Evolutionary conservation across 1,139 yeast genomes (phyloP).

Genomic region (Yamadazyma diddensiae): DNA sequence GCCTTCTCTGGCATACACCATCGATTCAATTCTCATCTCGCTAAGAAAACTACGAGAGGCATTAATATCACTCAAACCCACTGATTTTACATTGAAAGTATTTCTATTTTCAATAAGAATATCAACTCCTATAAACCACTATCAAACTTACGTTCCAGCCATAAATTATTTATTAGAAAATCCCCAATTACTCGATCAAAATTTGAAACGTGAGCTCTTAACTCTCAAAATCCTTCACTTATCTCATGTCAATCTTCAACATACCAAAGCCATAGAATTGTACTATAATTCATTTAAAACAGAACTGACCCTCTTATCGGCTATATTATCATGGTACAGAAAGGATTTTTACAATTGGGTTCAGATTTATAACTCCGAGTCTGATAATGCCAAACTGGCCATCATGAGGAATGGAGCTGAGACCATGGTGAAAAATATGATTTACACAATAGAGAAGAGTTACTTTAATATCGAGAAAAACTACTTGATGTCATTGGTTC

Average conservation of each 20-base stretch:
- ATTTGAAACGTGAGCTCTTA: conserved; percentile 40
- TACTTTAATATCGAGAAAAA: conserved; percentile 30
- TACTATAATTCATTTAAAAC: conserved; percentile 27
- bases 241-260: conserved; percentile 43
- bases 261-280: conserved; percentile 31
- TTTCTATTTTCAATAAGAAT: conserved; percentile 49
- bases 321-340: conserved; percentile 35
- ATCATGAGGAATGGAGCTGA: conserved; percentile 44
- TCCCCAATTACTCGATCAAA: conserved; percentile 17
- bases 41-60: conserved; percentile 55
- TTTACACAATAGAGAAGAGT: conserved; percentile 28
- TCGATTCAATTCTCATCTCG: conserved; percentile 28
- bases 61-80: conserved; percentile 33
- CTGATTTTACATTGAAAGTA: conserved; percentile 45
- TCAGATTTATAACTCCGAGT: conserved; percentile 27
- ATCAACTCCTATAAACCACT: conserved; percentile 46
- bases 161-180: conserved; percentile 36
- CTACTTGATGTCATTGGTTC: conserved; percentile 22
- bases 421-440: conserved; percentile 27
- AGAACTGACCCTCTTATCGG: conserved; percentile 17
- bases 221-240: conserved; percentile 44
- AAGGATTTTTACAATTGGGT: conserved; percentile 45
- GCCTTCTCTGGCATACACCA: too few species aligned
- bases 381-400: conserved; percentile 24
- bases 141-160: conserved; percentile 58